Conservation (phyloP, 345 rosid species). For the Ricinus communis region DNA sequence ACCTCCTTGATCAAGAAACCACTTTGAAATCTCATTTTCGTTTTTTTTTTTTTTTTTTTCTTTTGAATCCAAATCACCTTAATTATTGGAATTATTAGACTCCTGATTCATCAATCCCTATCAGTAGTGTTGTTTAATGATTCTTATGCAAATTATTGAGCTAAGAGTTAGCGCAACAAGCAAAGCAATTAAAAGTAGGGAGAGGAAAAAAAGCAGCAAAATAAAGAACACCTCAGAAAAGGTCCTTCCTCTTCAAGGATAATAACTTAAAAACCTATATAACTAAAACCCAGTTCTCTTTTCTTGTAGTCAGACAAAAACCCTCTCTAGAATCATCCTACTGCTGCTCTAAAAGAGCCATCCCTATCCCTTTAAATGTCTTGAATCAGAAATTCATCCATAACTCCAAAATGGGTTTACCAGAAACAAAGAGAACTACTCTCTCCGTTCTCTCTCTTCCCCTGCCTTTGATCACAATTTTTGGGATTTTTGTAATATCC, state of each 20-base stretch:
- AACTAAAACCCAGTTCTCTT: not conserved
- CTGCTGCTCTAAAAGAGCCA: not conserved
- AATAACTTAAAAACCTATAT: conserved; percentile 5
- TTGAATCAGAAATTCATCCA: not conserved
- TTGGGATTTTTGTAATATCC: conserved; percentile 6
- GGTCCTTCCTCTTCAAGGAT: conserved; percentile 9
- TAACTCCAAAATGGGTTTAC: conserved; percentile 29
- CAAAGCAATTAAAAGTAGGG: conserved; percentile 7
- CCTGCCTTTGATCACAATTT: conserved; percentile 19
- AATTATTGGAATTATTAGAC: not conserved
- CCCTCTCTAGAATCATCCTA: conserved; percentile 11
- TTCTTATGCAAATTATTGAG: not conserved
- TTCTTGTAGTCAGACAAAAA: conserved; percentile 8
- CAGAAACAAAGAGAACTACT: conserved; percentile 16
- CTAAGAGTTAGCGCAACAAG: not conserved
- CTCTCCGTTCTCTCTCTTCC: conserved; percentile 10
- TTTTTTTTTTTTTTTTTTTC: not conserved
- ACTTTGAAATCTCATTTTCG: too few species aligned
- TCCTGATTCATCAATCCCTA: not conserved
- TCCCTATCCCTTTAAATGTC: conserved; percentile 23
- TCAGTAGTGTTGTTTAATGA: not conserved
- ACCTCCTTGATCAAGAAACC: not conserved
- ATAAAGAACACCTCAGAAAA: not conserved
- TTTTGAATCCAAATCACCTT: not conserved
- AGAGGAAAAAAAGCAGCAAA: not conserved